Evolutionary conservation across 106 monocot genomes (phyloP).

Genomic region (Agapanthus africanus): DNA sequence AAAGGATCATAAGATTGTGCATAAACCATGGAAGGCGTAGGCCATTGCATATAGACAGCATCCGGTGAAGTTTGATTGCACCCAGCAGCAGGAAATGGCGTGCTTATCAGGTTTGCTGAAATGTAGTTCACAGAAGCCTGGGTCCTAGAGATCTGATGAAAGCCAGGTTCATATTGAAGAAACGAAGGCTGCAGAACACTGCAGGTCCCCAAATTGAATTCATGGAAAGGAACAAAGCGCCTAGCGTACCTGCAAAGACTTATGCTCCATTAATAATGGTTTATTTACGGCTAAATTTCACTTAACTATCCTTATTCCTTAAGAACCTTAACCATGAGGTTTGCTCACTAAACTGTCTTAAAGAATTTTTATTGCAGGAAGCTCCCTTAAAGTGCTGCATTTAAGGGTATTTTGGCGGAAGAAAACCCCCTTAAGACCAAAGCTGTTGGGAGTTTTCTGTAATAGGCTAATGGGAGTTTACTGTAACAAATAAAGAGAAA

Average conservation of each 20-base stretch:
- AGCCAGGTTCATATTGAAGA: slow-evolving; percentile 42
- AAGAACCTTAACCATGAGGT: too few relatives aligned
- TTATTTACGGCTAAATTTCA: too few relatives aligned
- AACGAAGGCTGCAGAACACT: slow-evolving; percentile 39
- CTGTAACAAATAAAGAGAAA: too few relatives aligned
- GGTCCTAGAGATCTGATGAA: slow-evolving; percentile 29
- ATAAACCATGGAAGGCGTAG: slow-evolving; percentile 66
- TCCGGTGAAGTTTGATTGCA: slow-evolving; percentile 37
- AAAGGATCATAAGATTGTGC: slow-evolving; percentile 74
- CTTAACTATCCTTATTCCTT: too few relatives aligned
- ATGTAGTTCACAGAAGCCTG: slow-evolving; percentile 30
- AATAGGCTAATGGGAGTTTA: too few relatives aligned
- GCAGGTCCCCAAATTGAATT: slow-evolving; percentile 29
- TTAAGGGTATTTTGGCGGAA: too few relatives aligned
- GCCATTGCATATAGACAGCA: slow-evolving; percentile 75
- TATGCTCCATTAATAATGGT: not conserved
- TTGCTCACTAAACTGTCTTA: too few relatives aligned
- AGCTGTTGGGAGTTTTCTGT: too few relatives aligned
- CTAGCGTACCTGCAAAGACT: slow-evolving; percentile 52
- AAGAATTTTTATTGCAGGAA: too few relatives aligned
- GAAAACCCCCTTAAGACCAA: not conserved
- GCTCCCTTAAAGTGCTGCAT: too few relatives aligned
- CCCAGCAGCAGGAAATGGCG: slow-evolving; percentile 23
- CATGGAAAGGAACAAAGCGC: slow-evolving; percentile 29
- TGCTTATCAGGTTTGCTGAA: slow-evolving; percentile 12